Percentiles rank a stretch among this genome's conserved stretches.
These are phyloP conservation scores for Suhomyces guaymorum DNA, from an alignment of 1,139 yeast genomes.

Conservation along the genomic window DNA sequence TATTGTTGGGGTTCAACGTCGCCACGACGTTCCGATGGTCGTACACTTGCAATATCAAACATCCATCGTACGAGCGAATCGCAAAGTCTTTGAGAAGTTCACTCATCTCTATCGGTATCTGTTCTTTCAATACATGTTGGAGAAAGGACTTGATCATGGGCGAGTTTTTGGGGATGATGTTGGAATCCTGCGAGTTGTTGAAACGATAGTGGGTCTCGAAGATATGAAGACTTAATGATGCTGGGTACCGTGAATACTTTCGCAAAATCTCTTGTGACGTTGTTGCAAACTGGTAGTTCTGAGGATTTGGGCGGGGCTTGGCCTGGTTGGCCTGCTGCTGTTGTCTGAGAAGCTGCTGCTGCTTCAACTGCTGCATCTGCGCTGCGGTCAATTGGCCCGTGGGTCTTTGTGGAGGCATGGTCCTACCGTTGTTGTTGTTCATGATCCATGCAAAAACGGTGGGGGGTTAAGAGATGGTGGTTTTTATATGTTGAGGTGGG, in stretches of 20 bases:
- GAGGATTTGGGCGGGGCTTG: slow-evolving; percentile 30
- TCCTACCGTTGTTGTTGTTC: slow-evolving; percentile 10
- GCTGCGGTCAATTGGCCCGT: slow-evolving; percentile 17
- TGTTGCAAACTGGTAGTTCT: slow-evolving; percentile 60
- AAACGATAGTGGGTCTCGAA: slow-evolving; percentile 87
- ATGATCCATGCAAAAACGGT: slow-evolving; percentile 6
- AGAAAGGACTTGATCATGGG: slow-evolving; percentile 80
- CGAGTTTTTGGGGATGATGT: slow-evolving; percentile 76
- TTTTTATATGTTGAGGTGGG: slow-evolving; percentile 1
- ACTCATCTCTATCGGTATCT: slow-evolving; percentile 85
- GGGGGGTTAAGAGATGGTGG: neutral
- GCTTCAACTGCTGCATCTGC: slow-evolving; percentile 26
- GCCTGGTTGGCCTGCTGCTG: slow-evolving; percentile 35
- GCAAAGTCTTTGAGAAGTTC: slow-evolving; percentile 88
- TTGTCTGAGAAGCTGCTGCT: slow-evolving; percentile 35
- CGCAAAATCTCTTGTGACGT: slow-evolving; percentile 73
- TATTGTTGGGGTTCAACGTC: slow-evolving; percentile 11
- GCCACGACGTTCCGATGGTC: slow-evolving; percentile 60
- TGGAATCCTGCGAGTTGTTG: slow-evolving; percentile 67
- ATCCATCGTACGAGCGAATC: slow-evolving; percentile 83
- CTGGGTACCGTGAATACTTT: slow-evolving; percentile 75
- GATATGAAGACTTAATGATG: slow-evolving; percentile 85
- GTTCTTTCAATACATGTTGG: slow-evolving; percentile 74
- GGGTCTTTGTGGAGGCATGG: slow-evolving; percentile 8
- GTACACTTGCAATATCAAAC: slow-evolving; percentile 76